phyloP scores from a whole-genome alignment of 2,329 filamentous ascomycete genomes.

The Penicillium brevicompactum region DNA sequence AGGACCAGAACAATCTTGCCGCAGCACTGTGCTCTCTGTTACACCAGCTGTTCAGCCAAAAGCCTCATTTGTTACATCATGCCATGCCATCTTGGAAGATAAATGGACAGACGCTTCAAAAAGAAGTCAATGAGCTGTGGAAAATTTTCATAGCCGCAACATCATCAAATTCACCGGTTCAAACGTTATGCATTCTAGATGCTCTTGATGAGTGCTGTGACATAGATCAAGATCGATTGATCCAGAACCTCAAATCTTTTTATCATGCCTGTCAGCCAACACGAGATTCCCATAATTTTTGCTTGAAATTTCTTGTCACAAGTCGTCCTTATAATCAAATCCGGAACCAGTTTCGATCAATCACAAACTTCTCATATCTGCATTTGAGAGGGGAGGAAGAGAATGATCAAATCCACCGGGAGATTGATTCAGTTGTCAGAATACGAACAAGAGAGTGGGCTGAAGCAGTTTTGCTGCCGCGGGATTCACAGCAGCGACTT shows the following conservation, averaged over 20 bases:
- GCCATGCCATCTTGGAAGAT: slow-evolving; percentile 18
- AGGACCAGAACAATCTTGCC: slow-evolving; percentile 32
- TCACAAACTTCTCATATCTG: slow-evolving; percentile 10
- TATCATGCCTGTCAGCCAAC: not conserved
- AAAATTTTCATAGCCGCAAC: slow-evolving; percentile 12
- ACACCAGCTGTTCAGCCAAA: slow-evolving; percentile 39
- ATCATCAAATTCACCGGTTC: not conserved
- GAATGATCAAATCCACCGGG: slow-evolving; percentile 13
- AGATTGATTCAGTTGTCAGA: slow-evolving; percentile 19
- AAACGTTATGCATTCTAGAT: slow-evolving; percentile 19
- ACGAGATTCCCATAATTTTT: not conserved
- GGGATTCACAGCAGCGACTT: not conserved
- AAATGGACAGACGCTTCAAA: slow-evolving; percentile 20
- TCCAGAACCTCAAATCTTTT: slow-evolving; percentile 10
- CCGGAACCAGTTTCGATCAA: slow-evolving; percentile 1
- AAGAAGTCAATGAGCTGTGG: slow-evolving; percentile 18
- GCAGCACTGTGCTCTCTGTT: slow-evolving; percentile 40
- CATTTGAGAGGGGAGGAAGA: slow-evolving; percentile 16
- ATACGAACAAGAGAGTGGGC: slow-evolving; percentile 11
- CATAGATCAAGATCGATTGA: slow-evolving; percentile 4
- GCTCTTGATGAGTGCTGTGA: slow-evolving; percentile 18
- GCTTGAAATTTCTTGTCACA: slow-evolving; percentile 19
- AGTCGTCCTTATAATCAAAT: slow-evolving; percentile 19
- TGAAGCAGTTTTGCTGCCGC: not conserved
- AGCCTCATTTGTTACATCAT: slow-evolving; percentile 29